Conservation (phyloP, 2,329 filamentous ascomycete species). For the Bimuria novae-zelandiae region DNA sequence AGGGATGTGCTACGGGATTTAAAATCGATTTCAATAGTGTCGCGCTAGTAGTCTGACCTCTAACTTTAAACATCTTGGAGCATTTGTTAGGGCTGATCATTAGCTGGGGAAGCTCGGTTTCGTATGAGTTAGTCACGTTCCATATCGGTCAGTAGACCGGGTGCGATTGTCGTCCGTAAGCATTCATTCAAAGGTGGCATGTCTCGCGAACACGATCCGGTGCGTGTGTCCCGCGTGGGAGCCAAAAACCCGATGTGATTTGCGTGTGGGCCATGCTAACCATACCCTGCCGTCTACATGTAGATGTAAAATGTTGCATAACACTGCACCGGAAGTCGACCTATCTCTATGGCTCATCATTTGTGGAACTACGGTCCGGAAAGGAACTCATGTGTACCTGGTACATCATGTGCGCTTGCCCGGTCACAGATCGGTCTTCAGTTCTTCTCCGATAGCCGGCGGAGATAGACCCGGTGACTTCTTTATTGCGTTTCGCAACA, state of each 20-base stretch:
- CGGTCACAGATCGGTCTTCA: no score
- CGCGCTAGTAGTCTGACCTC: not conserved
- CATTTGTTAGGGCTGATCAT: conserved; percentile 1
- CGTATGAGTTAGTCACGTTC: conserved; percentile 1
- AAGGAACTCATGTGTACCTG: not conserved
- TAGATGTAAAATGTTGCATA: not conserved
- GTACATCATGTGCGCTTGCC: not conserved
- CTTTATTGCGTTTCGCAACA: no score
- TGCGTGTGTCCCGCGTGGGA: not conserved
- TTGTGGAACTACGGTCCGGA: not conserved
- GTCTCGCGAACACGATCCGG: not conserved
- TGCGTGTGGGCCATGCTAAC: no score
- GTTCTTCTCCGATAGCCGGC: not conserved
- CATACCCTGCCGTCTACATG: not conserved
- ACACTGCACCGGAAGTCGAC: not conserved
- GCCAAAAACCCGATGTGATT: no score
- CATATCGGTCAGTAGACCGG: not conserved
- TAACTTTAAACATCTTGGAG: conserved; percentile 3
- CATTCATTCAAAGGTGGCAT: not conserved
- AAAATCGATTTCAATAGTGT: not conserved
- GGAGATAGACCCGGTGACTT: not conserved
- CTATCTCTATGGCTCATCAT: not conserved
- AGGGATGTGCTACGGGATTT: no score
- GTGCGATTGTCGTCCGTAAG: not conserved
- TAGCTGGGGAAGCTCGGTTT: conserved; percentile 6